Evolutionary conservation across 75 land plant genomes (phyloP), one percentile per base, ranked within the genome.

Genomic region (Cryptomeria japonica): DNA sequence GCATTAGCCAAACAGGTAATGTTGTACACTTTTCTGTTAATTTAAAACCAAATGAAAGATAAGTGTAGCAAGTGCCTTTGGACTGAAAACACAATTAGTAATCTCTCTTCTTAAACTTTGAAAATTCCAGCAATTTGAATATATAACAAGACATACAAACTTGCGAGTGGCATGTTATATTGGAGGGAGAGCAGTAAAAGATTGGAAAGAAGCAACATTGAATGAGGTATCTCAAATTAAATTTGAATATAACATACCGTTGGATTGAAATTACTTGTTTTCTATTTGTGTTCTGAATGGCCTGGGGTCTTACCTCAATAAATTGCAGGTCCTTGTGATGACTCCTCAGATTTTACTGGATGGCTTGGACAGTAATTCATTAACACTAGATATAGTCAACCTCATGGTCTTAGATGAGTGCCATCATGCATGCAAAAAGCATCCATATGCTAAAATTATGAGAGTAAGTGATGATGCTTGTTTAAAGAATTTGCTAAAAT

Each of bases 161-260:
- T 90, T 96, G 49, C 86, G 89, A 77, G 97, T 95, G 39, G 94
- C 42, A 2, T 89, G 86, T 22, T 96, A 93, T 82, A 92, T 92
- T 87, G 98, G 97, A 34, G 91, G 85, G 0, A 91, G 86, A 84
- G 93, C 93, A 15, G 93, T 94, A 46, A 98, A 98, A 89, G 88
- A 85, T 0, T 96, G 99, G 98, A 87, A 64, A 64, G 86, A 96
- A 89, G 87, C 90, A 11, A 73, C 68, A 41, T 56, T 72, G 41
- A 89, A 94, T 89, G 91, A 95, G 89, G 96, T 96, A 87, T 5
- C 2, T 12, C 16, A 51, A 51, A 51, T 51, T 13, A 51, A 51
- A 13, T 14, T 51, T 51, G 55, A 51, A 51, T 51, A 51, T 13
- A 13, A 51, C 16, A 51, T 51, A 49, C 51, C 11, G 1, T 13